A percentile compares a stretch with the other conserved stretches of the same genome.
phyloP scores from a whole-genome alignment of 1,284 basidiomycete genomes.

The Malassezia sp. region DNA sequence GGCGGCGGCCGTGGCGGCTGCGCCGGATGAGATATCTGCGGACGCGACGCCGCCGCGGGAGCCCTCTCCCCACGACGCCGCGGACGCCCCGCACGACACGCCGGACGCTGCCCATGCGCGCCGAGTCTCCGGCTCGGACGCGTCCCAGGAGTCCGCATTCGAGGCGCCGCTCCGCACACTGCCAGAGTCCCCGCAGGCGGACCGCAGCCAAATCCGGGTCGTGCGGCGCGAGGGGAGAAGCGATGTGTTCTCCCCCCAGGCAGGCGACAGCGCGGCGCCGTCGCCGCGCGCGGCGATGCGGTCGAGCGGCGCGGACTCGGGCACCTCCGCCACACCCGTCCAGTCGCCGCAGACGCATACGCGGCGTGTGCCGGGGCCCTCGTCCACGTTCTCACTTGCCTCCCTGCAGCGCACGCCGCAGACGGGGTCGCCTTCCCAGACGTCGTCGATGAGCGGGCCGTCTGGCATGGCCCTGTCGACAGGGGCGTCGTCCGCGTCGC shows the following conservation, averaged over 20 bases:
- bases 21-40: no score
- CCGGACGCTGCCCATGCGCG: neutral
- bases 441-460: no score
- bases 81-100: neutral
- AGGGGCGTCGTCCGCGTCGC: no score
- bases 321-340: neutral
- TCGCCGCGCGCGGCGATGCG: neutral
- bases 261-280: neutral
- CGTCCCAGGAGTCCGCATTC: constrained; percentile 2
- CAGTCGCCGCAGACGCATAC: neutral
- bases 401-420: constrained; percentile 1
- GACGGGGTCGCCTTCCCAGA: no score
- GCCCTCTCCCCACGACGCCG: no score
- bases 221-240: neutral
- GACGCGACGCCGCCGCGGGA: no score
- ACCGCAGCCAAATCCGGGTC: constrained; percentile 6
- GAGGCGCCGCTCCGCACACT: constrained; percentile 7
- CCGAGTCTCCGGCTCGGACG: neutral
- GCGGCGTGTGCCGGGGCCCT: neutral
- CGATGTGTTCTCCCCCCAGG: no score
- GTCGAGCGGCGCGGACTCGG: constrained; percentile 1
- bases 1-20: no score
- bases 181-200: neutral
- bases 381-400: neutral
- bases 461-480: no score